Base-by-base conservation (phyloP, 208 protist species). In the Wallacemonas sp. region DNA sequence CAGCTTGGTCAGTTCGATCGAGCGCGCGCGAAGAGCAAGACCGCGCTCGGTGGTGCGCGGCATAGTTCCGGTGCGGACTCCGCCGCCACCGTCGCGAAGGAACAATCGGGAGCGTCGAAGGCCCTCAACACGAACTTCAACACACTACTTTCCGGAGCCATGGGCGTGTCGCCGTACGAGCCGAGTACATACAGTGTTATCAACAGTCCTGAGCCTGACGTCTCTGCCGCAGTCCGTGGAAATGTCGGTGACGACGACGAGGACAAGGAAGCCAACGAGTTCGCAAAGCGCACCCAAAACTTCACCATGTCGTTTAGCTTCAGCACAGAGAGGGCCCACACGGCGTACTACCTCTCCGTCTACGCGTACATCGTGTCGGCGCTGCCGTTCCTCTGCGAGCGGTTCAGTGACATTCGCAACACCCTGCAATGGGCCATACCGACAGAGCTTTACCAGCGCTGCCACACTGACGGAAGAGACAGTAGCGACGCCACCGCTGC, bases 121-220 rank as follows among this genome's bases (percentile, higher is more conserved):
- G 50, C 50, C 3, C 30, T 57, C 30, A 57, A 57, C 50, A 17
- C 50, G 29, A 57, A 57, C 50, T 57, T 57, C 36, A 57, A 57
- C 19, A 32, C 50, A 32, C 50, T 57, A 15, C 50, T 57, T 32
- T 57, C 50, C 32, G 50, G 50, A 12, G 50, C 50, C 4, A 57
- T 57, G 50, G 50, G 50, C 17, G 50, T 57, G 15, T 57, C 50
- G 50, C 50, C 50, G 30, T 57, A 57, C 50, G 50, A 57, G 50
- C 50, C 50, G 3, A 57, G 50, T 19, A 32, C 50, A n/a, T 19
- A 38, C 50, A 57, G 50, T 37, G 30, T 57, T 5, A 12, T 57
- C n/a, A 57, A 57, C 50, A 57, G 50, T 19, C 50, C 50, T n/a
- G 50, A 57, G n/a, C 50, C 50, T 6, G 50, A 57, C 41, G 15